Conservation (phyloP, 495 filamentous ascomycete genomes). For the Talaromyces stipitatus region DNA sequence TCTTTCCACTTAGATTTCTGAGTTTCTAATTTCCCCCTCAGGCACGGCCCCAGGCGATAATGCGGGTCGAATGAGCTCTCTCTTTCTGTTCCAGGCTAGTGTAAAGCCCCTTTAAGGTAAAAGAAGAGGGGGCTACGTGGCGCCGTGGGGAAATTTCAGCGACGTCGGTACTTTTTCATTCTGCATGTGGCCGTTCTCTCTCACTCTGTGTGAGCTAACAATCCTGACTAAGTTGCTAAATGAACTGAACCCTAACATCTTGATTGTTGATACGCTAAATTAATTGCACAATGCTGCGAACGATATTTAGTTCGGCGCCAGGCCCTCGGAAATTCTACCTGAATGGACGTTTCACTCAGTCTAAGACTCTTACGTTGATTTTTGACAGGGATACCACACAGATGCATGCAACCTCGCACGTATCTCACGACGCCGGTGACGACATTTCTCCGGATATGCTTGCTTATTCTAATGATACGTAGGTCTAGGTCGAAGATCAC, state of each 20-base stretch:
- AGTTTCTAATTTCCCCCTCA: neutral
- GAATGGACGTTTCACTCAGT: neutral
- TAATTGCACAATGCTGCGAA: neutral
- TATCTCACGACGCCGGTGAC: neutral
- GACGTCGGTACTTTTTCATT: neutral
- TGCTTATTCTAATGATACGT: neutral
- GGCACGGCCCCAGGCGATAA: neutral
- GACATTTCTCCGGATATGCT: neutral
- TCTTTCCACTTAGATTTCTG: neutral
- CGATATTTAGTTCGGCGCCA: neutral
- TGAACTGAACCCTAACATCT: neutral
- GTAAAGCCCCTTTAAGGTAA: neutral
- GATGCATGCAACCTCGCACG: neutral
- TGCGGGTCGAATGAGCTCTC: neutral
- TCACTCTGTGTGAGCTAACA: neutral
- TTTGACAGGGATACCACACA: neutral
- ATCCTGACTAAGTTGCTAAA: neutral
- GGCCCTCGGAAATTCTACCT: neutral
- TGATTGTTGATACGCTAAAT: no score
- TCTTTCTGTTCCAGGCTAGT: neutral
- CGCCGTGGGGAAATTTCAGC: neutral
- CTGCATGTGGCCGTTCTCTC: neutral
- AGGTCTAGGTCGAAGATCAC: neutral
- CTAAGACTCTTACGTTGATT: neutral
- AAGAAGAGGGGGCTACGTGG: neutral